Evolutionary conservation across 768 basidiomycete species (phyloP), one percentile per base, ranked within the genome.

Genomic region (Chlorophyllum brunneum): DNA sequence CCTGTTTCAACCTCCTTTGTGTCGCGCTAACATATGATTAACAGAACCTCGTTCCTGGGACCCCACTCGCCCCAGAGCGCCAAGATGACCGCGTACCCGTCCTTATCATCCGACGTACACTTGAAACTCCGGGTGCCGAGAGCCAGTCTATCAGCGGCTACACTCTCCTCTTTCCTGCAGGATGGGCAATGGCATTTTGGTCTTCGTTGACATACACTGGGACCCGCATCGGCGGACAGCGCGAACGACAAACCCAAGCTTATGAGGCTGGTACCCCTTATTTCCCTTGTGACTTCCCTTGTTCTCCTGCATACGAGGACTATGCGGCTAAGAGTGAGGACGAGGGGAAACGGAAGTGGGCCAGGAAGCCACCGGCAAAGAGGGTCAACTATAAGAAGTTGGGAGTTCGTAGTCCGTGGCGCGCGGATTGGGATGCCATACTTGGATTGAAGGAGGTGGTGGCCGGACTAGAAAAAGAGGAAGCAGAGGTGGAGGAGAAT

Each of bases 141-240:
- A 65, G 61, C 8, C 71, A 74, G 57, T 71, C 76, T 1, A 70
- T 92, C 26, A 84, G 93, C 59, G 94, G 95, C 33, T 97, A 91
- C 87, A 92, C 85, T 6, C 70, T 99, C 7, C 73, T 97, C 40
- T 65, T 95, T 27, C 95, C 95, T 2, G 74, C 82, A 1, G 93
- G 92, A 10, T 98, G 94, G 93, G 79, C 81, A 0, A 95, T 93
- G 86, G 77, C 94, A 1, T 92, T 98, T 69, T 82, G 90, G 56
- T 77, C 76, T 34, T 95, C 94, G 2, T 78, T 99, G 44, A 76
- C 78, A 2, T 84, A 82, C 65, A 93, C 94, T 0, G 87, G 88
- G 18, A 90, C 89, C 1, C 85, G 92, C 5, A 77, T 95, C 15
- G 89, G 79, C 4, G 95, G 95, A 2, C 86, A 94, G 61, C 81